Evolutionary conservation across 2,329 filamentous ascomycete species (phyloP), one percentile per base, ranked within the genome.

Genomic region (Cordyceps pruinosa): DNA sequence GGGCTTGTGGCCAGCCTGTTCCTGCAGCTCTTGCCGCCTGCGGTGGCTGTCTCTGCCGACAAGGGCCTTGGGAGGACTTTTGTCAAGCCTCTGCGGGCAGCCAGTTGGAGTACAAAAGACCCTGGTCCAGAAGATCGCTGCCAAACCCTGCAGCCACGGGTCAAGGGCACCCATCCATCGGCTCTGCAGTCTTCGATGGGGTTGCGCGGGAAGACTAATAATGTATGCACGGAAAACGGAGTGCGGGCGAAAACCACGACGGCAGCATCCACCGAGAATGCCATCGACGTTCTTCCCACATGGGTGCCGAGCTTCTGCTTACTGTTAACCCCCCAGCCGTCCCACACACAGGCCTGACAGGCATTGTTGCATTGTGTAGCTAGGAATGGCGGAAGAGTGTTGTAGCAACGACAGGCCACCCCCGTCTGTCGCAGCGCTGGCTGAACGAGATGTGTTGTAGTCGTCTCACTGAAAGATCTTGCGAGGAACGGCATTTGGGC

Each of bases 141-240:
- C 53, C 53, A 49, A 44, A 42, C 53, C 53, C 53, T 50, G 53
- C 30, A 55, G 52, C 52, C 52, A 55, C 25, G 52, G 52, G 32
- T 2, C 26, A 26, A 39, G 12, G 30, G 30, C n/a, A n/a, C n/a
- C 15, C 51, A 45, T 13, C n/a, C 52, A 49, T 49, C 45, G 45
- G 53, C 44, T 48, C 45, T 56, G 53, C 53, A 56, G 45, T 32
- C 45, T 41, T 56, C 26, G 53, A 56, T 56, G 53, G 45, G 45
- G 53, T 56, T 49, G 46, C 44, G 49, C 57, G 57, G 51, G 57
- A 58, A 55, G 57, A 39, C 45, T 58, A 55, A 55, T 58, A 55
- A 55, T 50, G 49, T 53, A 54, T 55, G 52, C 52, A 55, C 42
- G 44, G 34, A 48, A 49, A 56, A 49, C 53, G 53, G 53, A 56